Base-by-base conservation (phyloP, 192 early-diverging fungal genomes). In the Backusella liffmaniae region DNA sequence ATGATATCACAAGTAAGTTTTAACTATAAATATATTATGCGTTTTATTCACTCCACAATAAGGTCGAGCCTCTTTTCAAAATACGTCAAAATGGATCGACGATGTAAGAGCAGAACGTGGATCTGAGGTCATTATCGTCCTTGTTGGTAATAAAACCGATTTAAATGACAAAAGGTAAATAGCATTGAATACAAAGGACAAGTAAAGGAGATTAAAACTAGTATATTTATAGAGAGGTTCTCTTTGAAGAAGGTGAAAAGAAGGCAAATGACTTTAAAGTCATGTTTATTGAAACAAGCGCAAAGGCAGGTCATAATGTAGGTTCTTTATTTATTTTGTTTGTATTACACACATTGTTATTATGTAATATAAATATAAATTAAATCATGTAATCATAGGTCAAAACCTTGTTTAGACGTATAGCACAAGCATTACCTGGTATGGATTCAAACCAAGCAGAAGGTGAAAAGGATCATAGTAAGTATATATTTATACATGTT, bases 141-240 rank as follows among this genome's bases (percentile, higher is more conserved):
- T 99, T 16, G 96, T 99, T 13, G 98, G 97, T 29, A 99, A 99
- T 90, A 99, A 99, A 87, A 98, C 96, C 5, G 98, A 99, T 85
- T 86, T 99, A 78, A 94, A 89, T 81, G 98, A 99, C 51, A 97
- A 96, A 79, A 87, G 95, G 86, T 93, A 89, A 51, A 49, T 18
- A 49, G 1, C 23, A 39, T 39, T 39, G 42, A 44, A 13, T 49
- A 6, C n/a, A 49, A 49, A 15, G 5, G 42, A 2, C 9, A 29
- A 32, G 30, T 8, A 18, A 34, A 66, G 18, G 30, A 67, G 34
- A 35, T 67, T 67, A 16, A 66, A 66, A 15, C 3, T 23, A 12
- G 32, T 21, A 62, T 62, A 15, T 26, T 30, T 66, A 66, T 13
- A 93, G 94, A 81, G 90, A 95, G 87, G 97, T 99, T 7, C 93